Conservation (phyloP, 2,329 filamentous ascomycete species). For the Sphaerulina musiva region DNA sequence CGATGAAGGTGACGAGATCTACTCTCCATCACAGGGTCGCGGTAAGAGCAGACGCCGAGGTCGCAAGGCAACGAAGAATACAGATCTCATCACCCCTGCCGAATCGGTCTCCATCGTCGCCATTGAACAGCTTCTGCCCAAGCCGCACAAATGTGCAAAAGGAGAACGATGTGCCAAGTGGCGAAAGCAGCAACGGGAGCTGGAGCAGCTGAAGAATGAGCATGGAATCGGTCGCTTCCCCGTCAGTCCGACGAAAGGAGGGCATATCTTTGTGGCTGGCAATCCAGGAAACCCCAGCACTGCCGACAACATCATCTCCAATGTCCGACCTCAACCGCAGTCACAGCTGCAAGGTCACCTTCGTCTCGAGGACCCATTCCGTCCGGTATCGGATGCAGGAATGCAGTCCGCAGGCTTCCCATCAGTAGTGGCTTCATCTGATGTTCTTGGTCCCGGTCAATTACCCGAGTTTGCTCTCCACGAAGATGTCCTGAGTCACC, state of each 20-base stretch:
- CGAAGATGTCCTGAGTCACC: conserved; percentile 61
- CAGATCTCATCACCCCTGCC: conserved; percentile 66
- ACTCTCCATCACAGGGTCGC: conserved; percentile 32
- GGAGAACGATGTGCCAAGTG: conserved; percentile 80
- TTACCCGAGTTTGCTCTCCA: conserved; percentile 62
- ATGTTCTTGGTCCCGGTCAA: conserved; percentile 68
- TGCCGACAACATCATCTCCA: conserved; percentile 47
- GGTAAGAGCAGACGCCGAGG: conserved; percentile 34
- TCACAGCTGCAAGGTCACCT: conserved; percentile 14
- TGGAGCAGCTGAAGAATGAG: conserved; percentile 67
- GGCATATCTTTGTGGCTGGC: conserved; percentile 69
- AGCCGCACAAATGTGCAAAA: conserved; percentile 76
- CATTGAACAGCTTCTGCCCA: conserved; percentile 82
- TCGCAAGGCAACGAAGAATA: conserved; percentile 38
- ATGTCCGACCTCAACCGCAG: conserved; percentile 38
- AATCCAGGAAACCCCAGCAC: conserved; percentile 72
- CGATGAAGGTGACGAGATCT: conserved; percentile 11
- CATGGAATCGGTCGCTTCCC: conserved; percentile 52
- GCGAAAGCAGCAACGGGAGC: conserved; percentile 69
- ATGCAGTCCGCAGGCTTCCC: conserved; percentile 37
- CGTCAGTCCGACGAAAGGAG: conserved; percentile 54
- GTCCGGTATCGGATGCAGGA: conserved; percentile 62
- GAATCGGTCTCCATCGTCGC: conserved; percentile 88
- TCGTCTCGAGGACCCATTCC: conserved; percentile 35
- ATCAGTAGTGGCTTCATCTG: conserved; percentile 85